phyloP scores from a whole-genome alignment of 805 yeast species.

The Myxozyma udenii region DNA sequence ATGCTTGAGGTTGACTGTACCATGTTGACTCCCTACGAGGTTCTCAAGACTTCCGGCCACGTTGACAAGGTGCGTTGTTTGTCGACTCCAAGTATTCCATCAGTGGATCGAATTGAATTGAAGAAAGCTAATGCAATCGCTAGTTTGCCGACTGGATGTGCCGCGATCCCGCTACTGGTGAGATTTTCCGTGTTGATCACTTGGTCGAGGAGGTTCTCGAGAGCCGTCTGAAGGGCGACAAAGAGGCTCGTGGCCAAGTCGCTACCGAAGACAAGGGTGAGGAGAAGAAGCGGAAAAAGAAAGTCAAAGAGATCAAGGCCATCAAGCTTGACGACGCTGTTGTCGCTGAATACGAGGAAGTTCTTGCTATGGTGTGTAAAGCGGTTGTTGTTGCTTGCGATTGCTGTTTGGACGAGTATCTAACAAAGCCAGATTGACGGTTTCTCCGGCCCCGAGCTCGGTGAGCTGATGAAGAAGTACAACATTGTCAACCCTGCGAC shows the following conservation, averaged over 20 bases:
- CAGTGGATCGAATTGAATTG: too few species aligned
- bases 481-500: slow-evolving; percentile 90
- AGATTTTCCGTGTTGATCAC: slow-evolving; percentile 98
- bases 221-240: slow-evolving; percentile 93
- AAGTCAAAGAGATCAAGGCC: slow-evolving; percentile 91
- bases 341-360: slow-evolving; percentile 75
- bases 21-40: slow-evolving; percentile 96
- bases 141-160: slow-evolving; percentile 98
- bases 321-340: slow-evolving; percentile 73
- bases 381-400: background rate
- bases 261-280: slow-evolving; percentile 63
- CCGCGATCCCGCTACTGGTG: slow-evolving; percentile 91
- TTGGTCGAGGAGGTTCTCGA: slow-evolving; percentile 96
- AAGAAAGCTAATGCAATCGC: too few species aligned
- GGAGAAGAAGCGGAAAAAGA: slow-evolving; percentile 91
- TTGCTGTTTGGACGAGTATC: slow-evolving; percentile 37
- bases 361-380: slow-evolving; percentile 56
- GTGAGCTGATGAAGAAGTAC: slow-evolving; percentile 78
- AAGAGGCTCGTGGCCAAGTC: slow-evolving; percentile 86
- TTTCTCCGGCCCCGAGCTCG: slow-evolving; percentile 86
- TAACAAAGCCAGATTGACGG: slow-evolving; percentile 67
- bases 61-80: slow-evolving; percentile 63
- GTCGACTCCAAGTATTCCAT: too few species aligned
- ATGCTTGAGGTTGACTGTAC: slow-evolving; percentile 98
- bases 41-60: slow-evolving; percentile 97